phyloP scores from a whole-genome alignment of 345 rosid species.

The Acer campestre region DNA sequence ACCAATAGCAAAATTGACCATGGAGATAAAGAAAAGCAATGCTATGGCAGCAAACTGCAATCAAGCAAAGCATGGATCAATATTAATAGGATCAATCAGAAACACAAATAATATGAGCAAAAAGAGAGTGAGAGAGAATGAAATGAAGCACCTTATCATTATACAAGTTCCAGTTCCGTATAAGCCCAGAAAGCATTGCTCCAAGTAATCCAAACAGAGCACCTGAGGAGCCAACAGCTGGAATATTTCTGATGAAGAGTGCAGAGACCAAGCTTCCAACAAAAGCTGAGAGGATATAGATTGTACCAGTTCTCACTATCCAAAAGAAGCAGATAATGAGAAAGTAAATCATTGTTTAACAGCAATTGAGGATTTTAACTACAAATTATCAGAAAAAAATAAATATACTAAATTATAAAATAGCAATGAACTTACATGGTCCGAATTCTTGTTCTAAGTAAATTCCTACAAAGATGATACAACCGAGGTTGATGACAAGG shows the following conservation, averaged over 20 bases:
- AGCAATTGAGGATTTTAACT: not conserved
- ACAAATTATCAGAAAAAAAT: not conserved
- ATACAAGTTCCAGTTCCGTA: conserved; percentile 67
- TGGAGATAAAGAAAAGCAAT: conserved; percentile 44
- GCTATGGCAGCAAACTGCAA: conserved; percentile 67
- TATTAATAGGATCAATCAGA: conserved; percentile 15
- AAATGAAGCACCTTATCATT: conserved; percentile 56
- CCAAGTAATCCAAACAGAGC: conserved; percentile 81
- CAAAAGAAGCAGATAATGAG: conserved; percentile 21
- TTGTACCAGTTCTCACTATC: conserved; percentile 71
- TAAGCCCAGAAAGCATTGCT: conserved; percentile 68
- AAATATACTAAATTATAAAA: not conserved
- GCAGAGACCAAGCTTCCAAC: conserved; percentile 66
- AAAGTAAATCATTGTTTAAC: not conserved
- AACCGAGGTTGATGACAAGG: conserved; percentile 66
- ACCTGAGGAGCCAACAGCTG: conserved; percentile 65
- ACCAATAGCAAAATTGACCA: conserved; percentile 61
- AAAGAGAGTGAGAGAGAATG: not conserved
- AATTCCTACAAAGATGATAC: conserved; percentile 69
- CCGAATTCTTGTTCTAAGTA: conserved; percentile 85
- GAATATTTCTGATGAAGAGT: conserved; percentile 63
- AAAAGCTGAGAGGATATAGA: conserved; percentile 65
- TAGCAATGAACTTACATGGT: conserved; percentile 45
- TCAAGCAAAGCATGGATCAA: conserved; percentile 26
- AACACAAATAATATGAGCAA: not conserved